Base-by-base conservation (phyloP, 148 eudicot species). In the Rhododendron ferrugineum region DNA sequence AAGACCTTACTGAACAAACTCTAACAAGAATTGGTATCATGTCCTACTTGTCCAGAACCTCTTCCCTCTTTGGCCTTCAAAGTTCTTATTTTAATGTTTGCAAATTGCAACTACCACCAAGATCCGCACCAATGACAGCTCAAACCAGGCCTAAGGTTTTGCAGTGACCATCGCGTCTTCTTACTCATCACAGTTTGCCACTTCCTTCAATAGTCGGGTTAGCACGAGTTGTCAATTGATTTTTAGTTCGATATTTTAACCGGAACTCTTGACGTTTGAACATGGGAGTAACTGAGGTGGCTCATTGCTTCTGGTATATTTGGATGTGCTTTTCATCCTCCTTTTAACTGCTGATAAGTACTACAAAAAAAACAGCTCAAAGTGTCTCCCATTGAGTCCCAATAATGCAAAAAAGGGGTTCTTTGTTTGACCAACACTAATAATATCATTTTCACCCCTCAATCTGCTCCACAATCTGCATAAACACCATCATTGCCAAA, bases 341-440 rank as follows among this genome's bases (percentile, higher is more conserved):
- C 46, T 76, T 76, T 76, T 76, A 40, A 44, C 22, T 78, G 16
- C 36, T 79, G 81, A 30, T 23, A 79, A 79, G 81, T 15, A 26
- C 60, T 7, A 40, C 8, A 46, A 46, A 49, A 47, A 66, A 47
- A 28, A 34, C 37, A 79, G 81, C 60, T 79, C 56, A 79, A 79
- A 54, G 1, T 56, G 83, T 58, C 75, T 82, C 79, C 68, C 68
- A 22, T 8, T 58, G 46, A 46, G 64, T 81, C 28, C 78, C 78
- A 88, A 89, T 89, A 91, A 89, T 89, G 85, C 85, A 86, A 86
- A 9, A 86, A 86, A 34, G 85, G 85, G 49, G 7, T 32, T 68
- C 22, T 72, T 80, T 26, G 58, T 85, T 89, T 91, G 91, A 87
- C 92, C 88, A 85, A 36, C 34, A 75, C 46, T 52, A 32, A 18